Base-by-base conservation (phyloP, 2,329 filamentous ascomycete species). In the Camillea tinctor region DNA sequence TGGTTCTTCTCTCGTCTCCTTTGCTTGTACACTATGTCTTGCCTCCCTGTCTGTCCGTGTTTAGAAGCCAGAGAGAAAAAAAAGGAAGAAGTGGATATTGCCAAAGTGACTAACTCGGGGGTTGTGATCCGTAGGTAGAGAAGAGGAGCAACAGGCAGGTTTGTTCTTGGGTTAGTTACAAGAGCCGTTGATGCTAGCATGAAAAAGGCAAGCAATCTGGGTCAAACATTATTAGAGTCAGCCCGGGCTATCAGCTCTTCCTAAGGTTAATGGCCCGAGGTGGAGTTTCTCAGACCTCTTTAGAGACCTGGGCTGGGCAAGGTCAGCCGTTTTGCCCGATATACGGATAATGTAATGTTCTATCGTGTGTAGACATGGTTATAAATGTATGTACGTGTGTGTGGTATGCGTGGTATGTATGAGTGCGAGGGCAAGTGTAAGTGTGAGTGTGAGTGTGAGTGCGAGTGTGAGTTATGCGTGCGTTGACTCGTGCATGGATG, bases 271-370 rank as follows among this genome's bases (percentile, higher is more conserved):
- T 44, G 36, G 36, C 15, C 36, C 36, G 36, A 44, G 36, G 36
- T 44, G 36, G 36, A 44, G 36, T 44, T 30, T 7, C 36, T 44
- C n/a, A n/a, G 15, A 15, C 36, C n/a, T n/a, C n/a, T n/a, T n/a
- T n/a, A n/a, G n/a, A 61, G 58, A 57, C 58, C 56, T 40, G 55
- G 23, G 54, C 63, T 59, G 60, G 60, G 26, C 52, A 48, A 52
- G 22, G 50, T 52, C 22, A 44, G 36, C 36, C 36, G 36, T 44
- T n/a, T n/a, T 44, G 36, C 36, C 36, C 36, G n/a, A 44, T 2
- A 15, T 44, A 15, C 15, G 11, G 17, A 22, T 24, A 52, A 19
- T 24, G 11, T 30, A n/a, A 30, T 22, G n/a, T 30, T 17, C 36
- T n/a, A n/a, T n/a, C n/a, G n/a, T n/a, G n/a, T n/a, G n/a, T n/a